phyloP scores from a whole-genome alignment of 2,329 filamentous ascomycete genomes.

The Geosmithia flava region DNA sequence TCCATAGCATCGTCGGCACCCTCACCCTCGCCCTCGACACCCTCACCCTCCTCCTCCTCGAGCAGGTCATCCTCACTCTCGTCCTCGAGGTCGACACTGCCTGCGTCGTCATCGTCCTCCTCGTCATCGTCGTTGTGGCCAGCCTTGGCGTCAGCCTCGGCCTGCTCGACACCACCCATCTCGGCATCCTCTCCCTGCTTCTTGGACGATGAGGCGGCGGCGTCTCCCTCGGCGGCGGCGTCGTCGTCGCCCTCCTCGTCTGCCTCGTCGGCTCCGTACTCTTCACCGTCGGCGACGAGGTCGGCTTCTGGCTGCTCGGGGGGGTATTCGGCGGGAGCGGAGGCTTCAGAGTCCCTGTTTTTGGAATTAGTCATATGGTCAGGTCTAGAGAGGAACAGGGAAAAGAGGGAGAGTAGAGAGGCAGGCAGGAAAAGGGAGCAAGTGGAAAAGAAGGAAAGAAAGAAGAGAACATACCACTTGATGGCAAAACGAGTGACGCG shows the following conservation, averaged over 20 bases:
- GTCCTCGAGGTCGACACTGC: slow-evolving; percentile 67
- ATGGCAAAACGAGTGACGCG: slow-evolving; percentile 95
- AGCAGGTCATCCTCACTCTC: slow-evolving; percentile 64
- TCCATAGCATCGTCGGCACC: slow-evolving; percentile 35
- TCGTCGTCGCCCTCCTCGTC: slow-evolving; percentile 41
- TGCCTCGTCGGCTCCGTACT: slow-evolving; percentile 80
- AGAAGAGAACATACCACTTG: slow-evolving; percentile 60
- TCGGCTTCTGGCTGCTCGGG: slow-evolving; percentile 97
- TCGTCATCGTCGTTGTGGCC: slow-evolving; percentile 49
- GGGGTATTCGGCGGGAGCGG: slow-evolving; percentile 88
- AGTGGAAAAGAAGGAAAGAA: background rate
- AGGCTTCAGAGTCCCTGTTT: slow-evolving; percentile 91
- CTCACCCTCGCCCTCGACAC: slow-evolving; percentile 20
- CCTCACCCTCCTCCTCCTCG: slow-evolving; percentile 42
- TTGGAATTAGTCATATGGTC: too few relatives aligned
- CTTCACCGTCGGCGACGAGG: slow-evolving; percentile 68
- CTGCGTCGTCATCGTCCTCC: slow-evolving; percentile 67
- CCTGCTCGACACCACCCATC: slow-evolving; percentile 59
- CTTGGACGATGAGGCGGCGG: slow-evolving; percentile 33
- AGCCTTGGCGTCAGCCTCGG: slow-evolving; percentile 16
- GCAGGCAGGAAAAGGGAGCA: background rate
- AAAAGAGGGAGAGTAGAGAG: background rate
- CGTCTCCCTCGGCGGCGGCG: slow-evolving; percentile 25
- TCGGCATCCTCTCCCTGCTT: slow-evolving; percentile 52
- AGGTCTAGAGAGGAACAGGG: too few relatives aligned